Base-by-base conservation (phyloP, 495 filamentous ascomycete genomes). In the Hypoxylon cercidicola region DNA sequence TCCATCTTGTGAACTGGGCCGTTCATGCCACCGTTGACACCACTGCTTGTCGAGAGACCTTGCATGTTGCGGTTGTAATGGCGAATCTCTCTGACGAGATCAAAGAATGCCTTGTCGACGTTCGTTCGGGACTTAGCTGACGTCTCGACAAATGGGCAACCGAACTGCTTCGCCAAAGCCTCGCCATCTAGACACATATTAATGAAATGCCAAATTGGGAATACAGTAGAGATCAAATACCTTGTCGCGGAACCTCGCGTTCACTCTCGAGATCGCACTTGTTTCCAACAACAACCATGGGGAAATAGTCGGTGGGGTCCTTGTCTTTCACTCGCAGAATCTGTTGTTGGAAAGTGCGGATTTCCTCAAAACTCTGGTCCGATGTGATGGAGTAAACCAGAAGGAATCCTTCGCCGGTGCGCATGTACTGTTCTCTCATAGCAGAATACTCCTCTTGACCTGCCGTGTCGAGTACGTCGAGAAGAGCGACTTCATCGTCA, bases 351-450 rank as follows among this genome's bases (percentile, higher is more conserved):
- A 97, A 97, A 34, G 93, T 97, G 78, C 91, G 87, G 75, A 99
- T 98, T 80, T 99, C 96, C 76, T 98, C 93, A 74, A 98, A 98
- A 64, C 91, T 95, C 77, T 97, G 93, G 68, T 94, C 87, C 73
- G 94, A 97, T 12, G 91, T 97, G 81, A 99, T 99, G 51, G 91
- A 97, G 83, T 97, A 99, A 67, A 99, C 93, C 18, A 99, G 87
- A 64, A 99, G 85, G 81, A 99, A 99, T 41, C 95, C 95, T 81
- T 99, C 95, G 72, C 95, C 95, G 34, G 96, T 99, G 69, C 95
- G 90, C 95, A 99, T 99, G 84, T 99, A 99, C 81, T 99, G 95
- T 81, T 99, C 95, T 64, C 95, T 88, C 95, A 99, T 99, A 51
- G 95, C 95, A 35, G 93, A 97, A 81, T 99, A 99, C 79, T 99